phyloP scores from a whole-genome alignment of 306 rosid species.

The Cucurbita ficifolia region DNA sequence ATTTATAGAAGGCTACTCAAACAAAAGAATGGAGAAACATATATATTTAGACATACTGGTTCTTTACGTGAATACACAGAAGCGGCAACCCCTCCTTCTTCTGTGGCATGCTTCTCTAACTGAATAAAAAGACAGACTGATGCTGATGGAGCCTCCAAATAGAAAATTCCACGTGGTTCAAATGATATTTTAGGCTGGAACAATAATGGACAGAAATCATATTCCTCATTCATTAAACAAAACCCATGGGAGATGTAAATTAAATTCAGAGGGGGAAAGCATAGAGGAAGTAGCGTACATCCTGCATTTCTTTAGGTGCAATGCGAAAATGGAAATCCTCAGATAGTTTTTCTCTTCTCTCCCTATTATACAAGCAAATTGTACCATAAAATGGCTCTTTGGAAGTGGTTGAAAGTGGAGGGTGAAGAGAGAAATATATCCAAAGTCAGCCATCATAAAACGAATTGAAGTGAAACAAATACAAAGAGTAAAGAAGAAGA shows the following conservation, averaged over 20 bases:
- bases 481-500: neutral
- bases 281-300: slow-evolving; percentile 37
- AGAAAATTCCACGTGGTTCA: slow-evolving; percentile 66
- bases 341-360: slow-evolving; percentile 87
- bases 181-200: slow-evolving; percentile 38
- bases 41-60: slow-evolving; percentile 42
- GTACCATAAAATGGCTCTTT: slow-evolving; percentile 94
- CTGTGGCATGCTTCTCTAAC: slow-evolving; percentile 93
- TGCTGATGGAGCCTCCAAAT: slow-evolving; percentile 86
- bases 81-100: slow-evolving; percentile 87
- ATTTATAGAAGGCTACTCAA: neutral
- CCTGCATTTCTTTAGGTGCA: slow-evolving; percentile 55
- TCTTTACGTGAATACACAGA: slow-evolving; percentile 97
- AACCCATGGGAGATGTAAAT: neutral
- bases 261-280: neutral
- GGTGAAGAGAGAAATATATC: slow-evolving; percentile 15
- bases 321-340: slow-evolving; percentile 80
- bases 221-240: neutral
- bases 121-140: slow-evolving; percentile 91
- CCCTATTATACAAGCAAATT: slow-evolving; percentile 92
- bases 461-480: slow-evolving; percentile 10
- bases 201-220: slow-evolving; percentile 3
- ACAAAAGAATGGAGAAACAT: neutral
- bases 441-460: slow-evolving; percentile 27
- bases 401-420: slow-evolving; percentile 12